Evolutionary conservation across 2,329 filamentous ascomycete genomes (phyloP).

Genomic region (Diplocarpon rosae): DNA sequence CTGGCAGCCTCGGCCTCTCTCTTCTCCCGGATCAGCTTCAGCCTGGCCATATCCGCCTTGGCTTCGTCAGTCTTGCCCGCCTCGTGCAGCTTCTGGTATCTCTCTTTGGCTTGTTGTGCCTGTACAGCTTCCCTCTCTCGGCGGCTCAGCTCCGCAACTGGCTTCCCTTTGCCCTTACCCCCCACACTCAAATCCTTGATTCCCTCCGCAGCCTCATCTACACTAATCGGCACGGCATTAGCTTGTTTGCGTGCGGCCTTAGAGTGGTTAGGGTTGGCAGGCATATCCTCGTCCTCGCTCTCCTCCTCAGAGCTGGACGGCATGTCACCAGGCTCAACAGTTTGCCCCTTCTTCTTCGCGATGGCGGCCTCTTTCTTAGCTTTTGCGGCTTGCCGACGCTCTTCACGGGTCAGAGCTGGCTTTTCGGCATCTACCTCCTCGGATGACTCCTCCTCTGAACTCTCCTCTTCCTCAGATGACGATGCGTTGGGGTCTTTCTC

Average conservation of each 20-base stretch:
- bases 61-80: constrained; percentile 96
- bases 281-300: constrained; percentile 53
- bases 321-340: constrained; percentile 74
- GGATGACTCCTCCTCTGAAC: constrained; percentile 38
- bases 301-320: constrained; percentile 57
- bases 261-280: constrained; percentile 86
- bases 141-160: constrained; percentile 45
- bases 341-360: constrained; percentile 58
- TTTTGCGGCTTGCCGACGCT: constrained; percentile 79
- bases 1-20: constrained; percentile 72
- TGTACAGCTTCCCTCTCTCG: constrained; percentile 70
- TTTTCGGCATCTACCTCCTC: constrained; percentile 37
- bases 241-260: constrained; percentile 57
- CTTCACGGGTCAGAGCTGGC: constrained; percentile 63
- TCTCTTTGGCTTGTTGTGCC: constrained; percentile 78
- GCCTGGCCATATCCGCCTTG: constrained; percentile 73
- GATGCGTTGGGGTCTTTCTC: constrained; percentile 54
- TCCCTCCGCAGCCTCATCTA: constrained; percentile 42
- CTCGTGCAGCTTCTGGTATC: constrained; percentile 83
- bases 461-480: constrained; percentile 40
- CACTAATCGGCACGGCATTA: constrained; percentile 29
- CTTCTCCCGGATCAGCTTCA: constrained; percentile 74
- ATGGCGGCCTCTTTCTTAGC: constrained; percentile 85
- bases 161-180: constrained; percentile 33
- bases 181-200: constrained; percentile 43